These are phyloP conservation scores for Candida hungchunana DNA, from an alignment of 805 yeast genomes.

Conservation along the genomic window DNA sequence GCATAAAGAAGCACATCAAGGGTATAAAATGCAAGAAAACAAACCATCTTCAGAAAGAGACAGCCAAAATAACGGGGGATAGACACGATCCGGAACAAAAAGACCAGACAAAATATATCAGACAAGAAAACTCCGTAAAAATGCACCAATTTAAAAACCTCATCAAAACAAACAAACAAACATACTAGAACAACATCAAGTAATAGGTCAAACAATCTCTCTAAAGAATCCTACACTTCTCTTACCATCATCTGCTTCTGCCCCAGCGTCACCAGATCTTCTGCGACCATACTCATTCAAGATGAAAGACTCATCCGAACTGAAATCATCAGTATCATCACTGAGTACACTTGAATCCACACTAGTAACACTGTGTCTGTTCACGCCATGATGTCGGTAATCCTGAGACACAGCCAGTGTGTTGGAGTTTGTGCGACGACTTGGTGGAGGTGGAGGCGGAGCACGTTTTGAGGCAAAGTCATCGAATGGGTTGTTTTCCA, in stretches of 20 bases:
- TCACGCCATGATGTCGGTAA: slow-evolving; percentile 19
- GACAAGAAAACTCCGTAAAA: neutral
- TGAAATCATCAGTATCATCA: slow-evolving; percentile 22
- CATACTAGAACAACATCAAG: neutral
- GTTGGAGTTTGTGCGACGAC: slow-evolving; percentile 12
- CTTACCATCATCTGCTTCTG: too few relatives aligned
- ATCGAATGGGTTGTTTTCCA: slow-evolving; percentile 21
- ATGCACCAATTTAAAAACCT: neutral
- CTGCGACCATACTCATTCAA: slow-evolving; percentile 4
- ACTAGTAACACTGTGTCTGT: slow-evolving; percentile 20
- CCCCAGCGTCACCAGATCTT: slow-evolving; percentile 3
- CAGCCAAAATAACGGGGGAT: too few relatives aligned
- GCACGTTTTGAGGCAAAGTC: slow-evolving; percentile 2
- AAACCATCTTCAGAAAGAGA: neutral
- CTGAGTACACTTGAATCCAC: slow-evolving; percentile 24
- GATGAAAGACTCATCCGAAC: slow-evolving; percentile 24
- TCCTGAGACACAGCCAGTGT: slow-evolving; percentile 6
- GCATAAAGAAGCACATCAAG: too few relatives aligned
- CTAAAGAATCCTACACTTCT: slow-evolving; percentile 20
- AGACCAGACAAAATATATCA: neutral
- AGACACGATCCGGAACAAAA: too few relatives aligned
- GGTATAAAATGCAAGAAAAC: neutral
- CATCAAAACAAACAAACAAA: slow-evolving; percentile 1
- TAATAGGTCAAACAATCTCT: slow-evolving; percentile 24
- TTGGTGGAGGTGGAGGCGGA: slow-evolving; percentile 25